phyloP scores from a whole-genome alignment of 768 basidiomycete genomes.

The Pholiota molesta region DNA sequence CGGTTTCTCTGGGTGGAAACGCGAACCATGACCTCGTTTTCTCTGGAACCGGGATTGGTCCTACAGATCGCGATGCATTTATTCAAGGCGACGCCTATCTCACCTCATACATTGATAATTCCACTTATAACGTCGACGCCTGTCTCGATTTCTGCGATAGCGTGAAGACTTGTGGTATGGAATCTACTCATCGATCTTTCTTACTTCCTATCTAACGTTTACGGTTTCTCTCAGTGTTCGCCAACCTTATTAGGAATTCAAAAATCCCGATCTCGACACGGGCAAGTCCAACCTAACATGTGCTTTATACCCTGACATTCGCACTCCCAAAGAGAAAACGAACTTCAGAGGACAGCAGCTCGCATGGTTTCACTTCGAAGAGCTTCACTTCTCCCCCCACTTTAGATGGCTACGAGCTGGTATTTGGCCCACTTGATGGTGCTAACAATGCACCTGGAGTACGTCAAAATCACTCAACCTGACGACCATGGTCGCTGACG shows the following conservation, averaged over 20 bases:
- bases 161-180: constrained; percentile 43
- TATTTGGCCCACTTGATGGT: not conserved
- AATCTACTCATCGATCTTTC: not conserved
- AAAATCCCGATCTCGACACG: constrained; percentile 41
- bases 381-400: not conserved
- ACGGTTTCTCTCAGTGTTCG: constrained; percentile 39
- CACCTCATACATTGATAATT: constrained; percentile 17
- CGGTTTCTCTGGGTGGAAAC: not conserved
- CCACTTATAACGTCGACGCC: constrained; percentile 46
- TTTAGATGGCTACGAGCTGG: not conserved
- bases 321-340: constrained; percentile 45
- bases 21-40: constrained; percentile 2
- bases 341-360: constrained; percentile 48
- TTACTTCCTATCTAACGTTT: not conserved
- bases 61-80: constrained; percentile 5
- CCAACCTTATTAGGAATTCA: constrained; percentile 54
- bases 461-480: not conserved
- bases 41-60: not conserved
- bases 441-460: not conserved
- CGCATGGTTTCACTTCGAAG: constrained; percentile 30
- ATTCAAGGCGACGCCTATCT: constrained; percentile 5
- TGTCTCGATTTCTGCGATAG: constrained; percentile 44
- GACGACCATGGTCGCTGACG: no score
- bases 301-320: constrained; percentile 45
- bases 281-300: constrained; percentile 49